Conservation (phyloP, 495 filamentous ascomycete genomes). For the Pyrenula massariospora region DNA sequence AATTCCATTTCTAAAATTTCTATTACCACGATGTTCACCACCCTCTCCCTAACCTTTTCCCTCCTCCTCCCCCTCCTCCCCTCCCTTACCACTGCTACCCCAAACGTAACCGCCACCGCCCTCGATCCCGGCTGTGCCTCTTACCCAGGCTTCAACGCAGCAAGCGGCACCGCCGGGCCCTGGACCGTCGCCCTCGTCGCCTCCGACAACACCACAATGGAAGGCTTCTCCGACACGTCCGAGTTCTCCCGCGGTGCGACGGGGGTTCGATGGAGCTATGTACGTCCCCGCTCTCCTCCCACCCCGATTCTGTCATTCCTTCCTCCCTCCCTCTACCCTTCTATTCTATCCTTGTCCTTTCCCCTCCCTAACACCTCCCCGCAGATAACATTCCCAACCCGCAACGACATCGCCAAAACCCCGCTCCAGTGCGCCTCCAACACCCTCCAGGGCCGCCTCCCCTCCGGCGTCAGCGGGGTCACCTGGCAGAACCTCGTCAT, state of each 20-base stretch:
- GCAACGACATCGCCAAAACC: background rate
- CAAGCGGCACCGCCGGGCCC: constrained; percentile 15
- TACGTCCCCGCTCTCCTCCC: constrained; percentile 5
- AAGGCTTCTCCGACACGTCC: constrained; percentile 16
- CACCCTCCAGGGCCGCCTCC: background rate
- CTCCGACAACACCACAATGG: constrained; percentile 16
- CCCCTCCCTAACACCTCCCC: background rate
- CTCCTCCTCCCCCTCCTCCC: constrained; percentile 10
- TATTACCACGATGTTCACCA: background rate
- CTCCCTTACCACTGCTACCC: constrained; percentile 13
- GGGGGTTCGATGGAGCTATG: constrained; percentile 14
- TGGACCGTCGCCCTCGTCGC: constrained; percentile 13
- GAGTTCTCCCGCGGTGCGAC: constrained; percentile 9
- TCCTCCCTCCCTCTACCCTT: background rate
- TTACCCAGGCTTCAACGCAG: constrained; percentile 14
- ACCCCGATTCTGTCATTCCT: constrained; percentile 2
- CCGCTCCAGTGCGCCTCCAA: background rate
- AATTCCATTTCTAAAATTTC: background rate
- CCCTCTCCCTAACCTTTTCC: background rate
- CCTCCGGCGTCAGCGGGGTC: constrained; percentile 9
- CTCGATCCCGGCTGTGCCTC: constrained; percentile 14
- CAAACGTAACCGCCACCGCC: constrained; percentile 12
- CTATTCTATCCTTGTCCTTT: background rate
- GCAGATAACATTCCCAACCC: background rate
- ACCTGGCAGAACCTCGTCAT: constrained; percentile 12